These are phyloP conservation scores for Daldinia childiae DNA, from an alignment of 495 filamentous ascomycete species.

Conservation along the genomic window DNA sequence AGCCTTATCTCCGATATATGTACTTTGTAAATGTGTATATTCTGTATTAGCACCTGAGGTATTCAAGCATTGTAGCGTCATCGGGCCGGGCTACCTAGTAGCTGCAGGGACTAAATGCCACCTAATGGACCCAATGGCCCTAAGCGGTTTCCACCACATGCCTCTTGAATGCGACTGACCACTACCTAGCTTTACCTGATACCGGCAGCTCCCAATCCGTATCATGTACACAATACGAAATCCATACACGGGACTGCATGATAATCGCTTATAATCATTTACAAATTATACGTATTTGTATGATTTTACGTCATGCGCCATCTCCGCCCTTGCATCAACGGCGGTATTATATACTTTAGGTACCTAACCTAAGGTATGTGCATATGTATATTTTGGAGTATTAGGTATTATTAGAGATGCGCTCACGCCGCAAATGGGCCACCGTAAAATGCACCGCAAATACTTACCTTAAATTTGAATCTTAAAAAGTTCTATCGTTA, in stretches of 20 bases:
- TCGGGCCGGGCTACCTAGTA: conserved; percentile 15
- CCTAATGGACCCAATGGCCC: conserved; percentile 32
- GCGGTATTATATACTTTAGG: not conserved
- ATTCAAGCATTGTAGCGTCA: conserved; percentile 27
- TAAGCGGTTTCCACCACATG: conserved; percentile 21
- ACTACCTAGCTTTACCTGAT: not conserved
- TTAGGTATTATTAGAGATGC: conserved; percentile 8
- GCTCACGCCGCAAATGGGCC: conserved; percentile 10
- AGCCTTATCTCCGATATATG: conserved; percentile 1
- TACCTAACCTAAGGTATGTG: no score
- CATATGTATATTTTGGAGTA: no score
- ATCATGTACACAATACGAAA: not conserved
- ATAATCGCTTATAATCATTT: not conserved
- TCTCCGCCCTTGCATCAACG: conserved; percentile 27
- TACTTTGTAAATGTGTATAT: not conserved
- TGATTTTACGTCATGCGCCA: conserved; percentile 28
- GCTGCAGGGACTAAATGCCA: conserved; percentile 13
- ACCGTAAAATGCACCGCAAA: not conserved
- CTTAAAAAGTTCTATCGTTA: not conserved
- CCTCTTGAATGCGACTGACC: not conserved
- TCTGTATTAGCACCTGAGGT: not conserved
- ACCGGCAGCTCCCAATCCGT: not conserved
- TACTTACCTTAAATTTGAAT: conserved; percentile 27
- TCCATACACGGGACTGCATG: not conserved
- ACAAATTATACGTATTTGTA: not conserved